These are phyloP conservation scores for Mucor velutinosus DNA, from an alignment of 371 early-diverging fungal species.

Conservation along the genomic window DNA sequence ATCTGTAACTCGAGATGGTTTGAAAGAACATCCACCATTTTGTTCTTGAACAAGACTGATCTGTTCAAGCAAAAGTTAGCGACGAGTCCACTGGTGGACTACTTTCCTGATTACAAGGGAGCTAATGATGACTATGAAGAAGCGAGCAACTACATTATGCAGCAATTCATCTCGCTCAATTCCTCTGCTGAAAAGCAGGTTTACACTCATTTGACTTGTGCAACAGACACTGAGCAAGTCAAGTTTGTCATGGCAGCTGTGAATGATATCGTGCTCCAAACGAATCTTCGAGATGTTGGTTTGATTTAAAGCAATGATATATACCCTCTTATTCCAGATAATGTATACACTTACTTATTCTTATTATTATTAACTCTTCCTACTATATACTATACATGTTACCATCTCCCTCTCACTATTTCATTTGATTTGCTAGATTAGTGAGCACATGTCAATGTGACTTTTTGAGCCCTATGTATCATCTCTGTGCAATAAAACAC, in stretches of 20 bases:
- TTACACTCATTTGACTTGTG: slow-evolving; percentile 92
- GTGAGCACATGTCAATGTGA: no score
- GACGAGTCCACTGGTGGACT: slow-evolving; percentile 73
- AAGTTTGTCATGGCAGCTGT: slow-evolving; percentile 67
- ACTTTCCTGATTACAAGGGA: slow-evolving; percentile 81
- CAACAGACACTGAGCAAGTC: slow-evolving; percentile 87
- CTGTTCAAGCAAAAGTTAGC: slow-evolving; percentile 89
- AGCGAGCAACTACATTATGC: slow-evolving; percentile 45
- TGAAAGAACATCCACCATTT: slow-evolving; percentile 88
- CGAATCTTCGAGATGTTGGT: slow-evolving; percentile 57
- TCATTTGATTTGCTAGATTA: no score
- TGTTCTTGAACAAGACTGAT: slow-evolving; percentile 98
- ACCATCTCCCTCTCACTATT: no score
- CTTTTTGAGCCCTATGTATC: no score
- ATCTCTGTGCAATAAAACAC: no score
- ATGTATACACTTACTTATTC: no score
- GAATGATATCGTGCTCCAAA: slow-evolving; percentile 68
- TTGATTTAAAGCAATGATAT: slow-evolving; percentile 39
- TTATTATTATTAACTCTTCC: no score
- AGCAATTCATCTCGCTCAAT: slow-evolving; percentile 76
- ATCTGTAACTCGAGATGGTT: slow-evolving; percentile 97
- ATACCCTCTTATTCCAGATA: background rate
- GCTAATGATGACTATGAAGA: slow-evolving; percentile 16
- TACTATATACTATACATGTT: no score
- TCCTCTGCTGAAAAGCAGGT: slow-evolving; percentile 66